Percentiles rank a stretch among this genome's conserved stretches.
These are phyloP conservation scores for Erysimum cheiranthoides DNA, from an alignment of 345 rosid genomes.

Conservation along the genomic window DNA sequence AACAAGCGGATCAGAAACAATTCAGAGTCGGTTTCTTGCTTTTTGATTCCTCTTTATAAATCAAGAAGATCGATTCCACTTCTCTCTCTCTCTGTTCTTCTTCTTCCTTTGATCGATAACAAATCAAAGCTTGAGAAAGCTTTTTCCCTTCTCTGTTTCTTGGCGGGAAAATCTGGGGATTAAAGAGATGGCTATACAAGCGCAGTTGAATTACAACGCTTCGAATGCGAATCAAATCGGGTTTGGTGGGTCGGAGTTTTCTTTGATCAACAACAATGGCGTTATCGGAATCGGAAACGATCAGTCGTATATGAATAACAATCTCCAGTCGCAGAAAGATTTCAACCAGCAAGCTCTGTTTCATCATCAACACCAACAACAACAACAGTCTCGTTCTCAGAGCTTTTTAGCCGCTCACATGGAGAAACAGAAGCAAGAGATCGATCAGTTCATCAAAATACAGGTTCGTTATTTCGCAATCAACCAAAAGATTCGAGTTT, in stretches of 20 bases:
- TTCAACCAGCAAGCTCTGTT: constrained; percentile 48
- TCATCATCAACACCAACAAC: constrained; percentile 27
- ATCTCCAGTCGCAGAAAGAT: constrained; percentile 45
- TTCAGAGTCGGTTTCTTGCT: constrained; percentile 28
- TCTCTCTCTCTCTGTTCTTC: constrained; percentile 18
- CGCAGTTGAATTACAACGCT: constrained; percentile 58
- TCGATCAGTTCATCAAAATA: constrained; percentile 59
- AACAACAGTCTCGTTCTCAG: constrained; percentile 29
- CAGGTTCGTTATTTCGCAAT: constrained; percentile 61
- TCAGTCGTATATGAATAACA: constrained; percentile 22
- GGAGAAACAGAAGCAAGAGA: constrained; percentile 65
- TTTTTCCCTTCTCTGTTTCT: constrained; percentile 7
- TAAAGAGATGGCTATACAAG: constrained; percentile 68
- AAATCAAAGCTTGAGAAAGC: constrained; percentile 25
- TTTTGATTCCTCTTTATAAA: constrained; percentile 30
- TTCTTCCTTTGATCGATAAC: neutral
- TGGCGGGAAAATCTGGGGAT: neutral
- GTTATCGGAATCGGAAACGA: constrained; percentile 47
- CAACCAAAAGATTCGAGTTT: neutral
- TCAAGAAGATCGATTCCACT: constrained; percentile 15
- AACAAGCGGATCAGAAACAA: constrained; percentile 28
- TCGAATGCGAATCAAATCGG: constrained; percentile 42
- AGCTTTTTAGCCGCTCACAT: constrained; percentile 39
- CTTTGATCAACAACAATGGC: constrained; percentile 53
- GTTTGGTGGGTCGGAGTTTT: constrained; percentile 49